Conservation (phyloP, 768 basidiomycete genomes). For the Leccinum disarticulatum region DNA sequence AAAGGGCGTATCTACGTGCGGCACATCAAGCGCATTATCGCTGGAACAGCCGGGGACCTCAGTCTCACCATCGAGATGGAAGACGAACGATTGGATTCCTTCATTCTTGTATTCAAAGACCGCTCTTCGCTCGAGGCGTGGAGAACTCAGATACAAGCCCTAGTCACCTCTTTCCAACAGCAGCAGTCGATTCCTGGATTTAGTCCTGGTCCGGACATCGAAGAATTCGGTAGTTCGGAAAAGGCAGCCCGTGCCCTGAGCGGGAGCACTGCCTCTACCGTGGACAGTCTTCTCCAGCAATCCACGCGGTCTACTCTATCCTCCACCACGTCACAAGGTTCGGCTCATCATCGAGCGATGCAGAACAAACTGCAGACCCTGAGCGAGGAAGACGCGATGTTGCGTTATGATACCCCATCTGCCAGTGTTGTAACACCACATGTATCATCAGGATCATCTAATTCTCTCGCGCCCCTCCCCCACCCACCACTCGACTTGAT, state of each 20-base stretch:
- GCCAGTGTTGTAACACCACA: slow-evolving; percentile 66
- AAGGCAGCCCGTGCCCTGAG: slow-evolving; percentile 81
- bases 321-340: slow-evolving; percentile 72
- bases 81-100: slow-evolving; percentile 89
- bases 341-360: slow-evolving; percentile 38
- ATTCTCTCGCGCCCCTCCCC: slow-evolving; percentile 75
- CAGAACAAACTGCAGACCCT: slow-evolving; percentile 58
- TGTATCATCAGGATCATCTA: slow-evolving; percentile 71
- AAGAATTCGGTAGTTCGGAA: slow-evolving; percentile 76
- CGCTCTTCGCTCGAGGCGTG: slow-evolving; percentile 86
- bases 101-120: slow-evolving; percentile 95
- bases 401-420: slow-evolving; percentile 50
- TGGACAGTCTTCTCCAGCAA: slow-evolving; percentile 63
- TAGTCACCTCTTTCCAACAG: slow-evolving; percentile 71
- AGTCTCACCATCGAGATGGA: slow-evolving; percentile 98
- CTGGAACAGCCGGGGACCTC: slow-evolving; percentile 79
- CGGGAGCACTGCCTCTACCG: slow-evolving; percentile 62
- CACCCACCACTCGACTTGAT: slow-evolving; percentile 93
- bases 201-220: slow-evolving; percentile 51
- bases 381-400: slow-evolving; percentile 69
- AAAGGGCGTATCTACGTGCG: slow-evolving; percentile 96
- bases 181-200: slow-evolving; percentile 42
- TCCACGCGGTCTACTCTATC: slow-evolving; percentile 70
- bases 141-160: slow-evolving; percentile 77
- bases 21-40: slow-evolving; percentile 88